Evolutionary conservation across 192 early-diverging fungal species (phyloP).

Genomic region (Rhizophagus sp.): DNA sequence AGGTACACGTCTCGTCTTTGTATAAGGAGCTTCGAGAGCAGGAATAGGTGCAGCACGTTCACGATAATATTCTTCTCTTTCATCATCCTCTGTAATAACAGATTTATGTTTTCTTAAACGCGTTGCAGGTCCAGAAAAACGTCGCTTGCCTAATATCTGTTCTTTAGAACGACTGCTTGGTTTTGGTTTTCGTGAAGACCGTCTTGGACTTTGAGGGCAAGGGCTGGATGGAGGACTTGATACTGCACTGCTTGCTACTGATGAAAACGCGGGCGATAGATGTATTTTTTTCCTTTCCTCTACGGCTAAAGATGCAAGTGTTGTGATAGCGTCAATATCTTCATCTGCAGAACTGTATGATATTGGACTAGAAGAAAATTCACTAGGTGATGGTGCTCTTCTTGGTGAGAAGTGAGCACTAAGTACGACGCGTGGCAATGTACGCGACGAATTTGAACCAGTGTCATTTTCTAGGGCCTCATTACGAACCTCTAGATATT

Average conservation of each 20-base stretch:
- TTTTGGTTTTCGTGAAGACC: constrained; percentile 23
- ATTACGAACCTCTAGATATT: constrained; percentile 6
- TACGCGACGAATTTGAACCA: neutral
- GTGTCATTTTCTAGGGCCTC: neutral
- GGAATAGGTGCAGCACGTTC: constrained; percentile 16
- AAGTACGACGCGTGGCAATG: constrained; percentile 13
- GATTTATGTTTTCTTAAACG: constrained; percentile 16
- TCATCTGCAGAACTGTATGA: constrained; percentile 30
- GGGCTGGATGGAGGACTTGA: constrained; percentile 12
- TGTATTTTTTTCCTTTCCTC: neutral
- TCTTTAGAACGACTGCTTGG: constrained; percentile 21
- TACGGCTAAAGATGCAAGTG: neutral
- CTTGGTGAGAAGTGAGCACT: neutral
- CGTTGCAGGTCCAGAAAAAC: constrained; percentile 26
- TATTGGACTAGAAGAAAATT: constrained; percentile 26
- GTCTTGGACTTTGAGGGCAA: constrained; percentile 4
- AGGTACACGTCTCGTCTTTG: neutral
- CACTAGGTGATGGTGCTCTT: constrained; percentile 20
- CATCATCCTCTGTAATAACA: constrained; percentile 15
- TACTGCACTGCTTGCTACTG: neutral
- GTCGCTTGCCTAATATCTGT: constrained; percentile 28
- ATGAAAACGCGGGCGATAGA: neutral
- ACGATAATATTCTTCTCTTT: constrained; percentile 26
- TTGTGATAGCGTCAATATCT: constrained; percentile 2
- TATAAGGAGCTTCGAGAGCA: constrained; percentile 1